Base-by-base conservation (phyloP, 495 filamentous ascomycete genomes). In the Daldinia childiae region DNA sequence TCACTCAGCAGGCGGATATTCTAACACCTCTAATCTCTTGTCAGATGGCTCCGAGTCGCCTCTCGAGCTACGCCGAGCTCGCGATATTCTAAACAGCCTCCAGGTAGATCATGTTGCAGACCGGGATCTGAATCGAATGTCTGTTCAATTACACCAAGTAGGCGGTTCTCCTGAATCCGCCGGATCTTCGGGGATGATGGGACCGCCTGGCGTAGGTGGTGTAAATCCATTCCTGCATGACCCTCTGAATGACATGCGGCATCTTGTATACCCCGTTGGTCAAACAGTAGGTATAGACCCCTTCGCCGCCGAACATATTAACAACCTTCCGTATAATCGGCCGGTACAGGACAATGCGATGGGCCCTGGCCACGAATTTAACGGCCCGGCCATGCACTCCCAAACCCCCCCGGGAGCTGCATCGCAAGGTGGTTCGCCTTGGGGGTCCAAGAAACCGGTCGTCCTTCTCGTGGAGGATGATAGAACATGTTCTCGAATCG, bases 381-480 rank as follows among this genome's bases (percentile, higher is more conserved):
- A 63, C 54, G 65, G 72, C 38, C 68, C 74, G 3, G 21, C 71
- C 2, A 73, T 78, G 66, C 73, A 68, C 29, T 69, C 76, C 3
- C 71, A 72, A 51, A 78, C 76, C 24, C 76, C 76, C 6, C 76
- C 76, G 8, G 68, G 73, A 43, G 58, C 58, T 39, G 45, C 74
- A 17, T 60, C 72, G 54, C 80, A 81, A 24, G 59, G 61, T 4
- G 73, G 74, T 17, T 81, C 82, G 14, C 52, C 55, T 80, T 98
- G 94, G 94, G 82, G 84, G n/a, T 81, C 89, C 19, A 89, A 90
- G 69, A 90, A 90, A 69, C 95, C 95, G 0, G 88, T 90, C 58
- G 93, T 99, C 65, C 83, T 99, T 63, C 86, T 99, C 48, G 95
- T 99, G 36, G 95, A 99, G 78, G 95, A 99, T 77, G 95, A 99